These are phyloP conservation scores for Phytophthora tubulina DNA, from an alignment of 352 stramenopile genomes.

Conservation along the genomic window DNA sequence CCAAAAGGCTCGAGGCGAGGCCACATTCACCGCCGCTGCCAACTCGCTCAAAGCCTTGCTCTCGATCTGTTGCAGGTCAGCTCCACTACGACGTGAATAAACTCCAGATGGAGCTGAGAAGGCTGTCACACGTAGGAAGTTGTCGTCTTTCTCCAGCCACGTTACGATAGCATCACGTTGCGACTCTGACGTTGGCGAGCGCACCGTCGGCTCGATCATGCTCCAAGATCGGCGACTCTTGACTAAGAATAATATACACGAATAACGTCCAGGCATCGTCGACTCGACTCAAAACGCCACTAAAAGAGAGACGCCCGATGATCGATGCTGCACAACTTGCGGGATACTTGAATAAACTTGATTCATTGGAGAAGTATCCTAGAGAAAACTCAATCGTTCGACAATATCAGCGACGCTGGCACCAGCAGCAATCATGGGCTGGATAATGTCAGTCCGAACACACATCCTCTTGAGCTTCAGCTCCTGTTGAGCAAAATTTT, in stretches of 20 bases:
- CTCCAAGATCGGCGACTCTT: background rate
- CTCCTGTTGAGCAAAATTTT: slow-evolving; percentile 27
- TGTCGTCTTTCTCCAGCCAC: slow-evolving; percentile 20
- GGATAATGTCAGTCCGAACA: slow-evolving; percentile 35
- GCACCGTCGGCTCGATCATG: background rate
- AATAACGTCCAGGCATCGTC: no score
- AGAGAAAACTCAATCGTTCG: slow-evolving; percentile 30
- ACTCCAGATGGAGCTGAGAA: background rate
- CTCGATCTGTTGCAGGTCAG: slow-evolving; percentile 6
- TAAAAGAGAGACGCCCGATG: no score
- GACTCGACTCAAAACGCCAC: no score
- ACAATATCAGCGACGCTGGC: slow-evolving; percentile 19
- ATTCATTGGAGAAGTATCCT: background rate
- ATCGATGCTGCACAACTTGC: background rate
- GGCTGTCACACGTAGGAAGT: slow-evolving; percentile 18
- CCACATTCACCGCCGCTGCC: slow-evolving; percentile 11
- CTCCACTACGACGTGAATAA: background rate
- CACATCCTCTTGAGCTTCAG: slow-evolving; percentile 31
- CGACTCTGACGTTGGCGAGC: background rate
- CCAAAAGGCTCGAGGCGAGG: slow-evolving; percentile 13
- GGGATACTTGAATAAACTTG: background rate
- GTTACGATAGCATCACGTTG: slow-evolving; percentile 15
- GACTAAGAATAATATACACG: background rate
- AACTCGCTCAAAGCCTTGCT: slow-evolving; percentile 11
- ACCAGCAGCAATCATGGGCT: slow-evolving; percentile 31